Conservation (phyloP, 208 protist genomes). For the Blechomonas ayalai region DNA sequence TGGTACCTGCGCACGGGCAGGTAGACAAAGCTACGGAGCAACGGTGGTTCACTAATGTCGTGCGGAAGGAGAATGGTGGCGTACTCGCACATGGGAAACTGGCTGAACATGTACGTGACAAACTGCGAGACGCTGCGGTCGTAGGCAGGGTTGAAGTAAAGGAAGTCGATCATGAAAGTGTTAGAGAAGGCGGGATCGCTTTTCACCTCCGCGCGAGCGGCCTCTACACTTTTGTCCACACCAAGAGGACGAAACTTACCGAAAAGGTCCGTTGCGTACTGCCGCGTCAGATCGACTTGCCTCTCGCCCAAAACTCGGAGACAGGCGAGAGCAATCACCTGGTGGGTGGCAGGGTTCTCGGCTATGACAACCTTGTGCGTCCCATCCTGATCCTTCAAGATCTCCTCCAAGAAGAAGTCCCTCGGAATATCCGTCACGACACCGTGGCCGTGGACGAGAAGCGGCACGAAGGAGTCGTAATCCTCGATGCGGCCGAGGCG, state of each 20-base stretch:
- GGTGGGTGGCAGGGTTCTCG: constrained; percentile 65
- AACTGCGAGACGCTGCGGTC: constrained; percentile 53
- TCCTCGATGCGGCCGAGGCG: constrained; percentile 82
- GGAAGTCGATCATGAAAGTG: constrained; percentile 63
- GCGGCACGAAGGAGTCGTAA: constrained; percentile 83
- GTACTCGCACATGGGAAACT: constrained; percentile 79
- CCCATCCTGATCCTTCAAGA: constrained; percentile 75
- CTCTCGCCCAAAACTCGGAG: constrained; percentile 50
- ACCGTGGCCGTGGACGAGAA: constrained; percentile 55
- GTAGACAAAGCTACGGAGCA: constrained; percentile 69
- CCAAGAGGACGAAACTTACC: constrained; percentile 34
- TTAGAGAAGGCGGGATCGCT: too few relatives aligned
- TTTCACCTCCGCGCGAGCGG: constrained; percentile 3
- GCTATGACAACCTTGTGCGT: constrained; percentile 75
- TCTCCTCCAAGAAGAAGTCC: constrained; percentile 84
- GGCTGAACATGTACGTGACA: constrained; percentile 53
- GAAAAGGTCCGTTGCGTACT: constrained; percentile 71
- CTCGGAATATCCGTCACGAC: constrained; percentile 64
- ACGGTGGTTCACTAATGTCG: constrained; percentile 53
- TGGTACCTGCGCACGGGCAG: constrained; percentile 76
- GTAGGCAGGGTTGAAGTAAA: constrained; percentile 80
- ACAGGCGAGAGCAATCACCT: constrained; percentile 75
- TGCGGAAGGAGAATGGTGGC: constrained; percentile 61
- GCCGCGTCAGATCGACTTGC: constrained; percentile 38
- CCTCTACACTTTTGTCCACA: constrained; percentile 1